phyloP scores from a whole-genome alignment of 768 basidiomycete genomes.

The Russula brevipes region DNA sequence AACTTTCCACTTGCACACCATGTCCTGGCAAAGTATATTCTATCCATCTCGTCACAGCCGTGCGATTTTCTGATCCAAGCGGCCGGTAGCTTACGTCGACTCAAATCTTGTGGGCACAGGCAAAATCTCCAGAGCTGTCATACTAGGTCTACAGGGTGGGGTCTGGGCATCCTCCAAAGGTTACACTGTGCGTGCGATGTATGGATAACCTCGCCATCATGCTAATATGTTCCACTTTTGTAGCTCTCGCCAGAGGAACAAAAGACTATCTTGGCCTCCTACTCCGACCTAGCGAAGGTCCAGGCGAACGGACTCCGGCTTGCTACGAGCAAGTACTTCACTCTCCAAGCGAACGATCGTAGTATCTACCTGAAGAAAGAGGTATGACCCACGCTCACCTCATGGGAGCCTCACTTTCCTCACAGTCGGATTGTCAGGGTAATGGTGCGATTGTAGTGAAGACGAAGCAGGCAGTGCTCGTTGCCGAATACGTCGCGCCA shows the following conservation, averaged over 20 bases:
- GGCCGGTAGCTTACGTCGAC: conserved; percentile 69
- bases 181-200: conserved; percentile 46
- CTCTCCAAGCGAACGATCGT: conserved; percentile 43
- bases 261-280: conserved; percentile 47
- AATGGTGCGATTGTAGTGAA: conserved; percentile 71
- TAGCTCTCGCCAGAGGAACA: conserved; percentile 67
- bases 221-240: neutral
- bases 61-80: neutral
- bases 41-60: neutral
- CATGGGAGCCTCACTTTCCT: neutral
- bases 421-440: conserved; percentile 40
- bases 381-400: conserved; percentile 41
- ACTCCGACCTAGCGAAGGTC: conserved; percentile 36
- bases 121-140: conserved; percentile 72
- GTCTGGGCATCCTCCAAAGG: conserved; percentile 66
- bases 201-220: neutral
- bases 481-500: conserved; percentile 68
- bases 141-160: conserved; percentile 67
- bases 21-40: conserved; percentile 27
- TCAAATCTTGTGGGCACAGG: conserved; percentile 68
- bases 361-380: conserved; percentile 73
- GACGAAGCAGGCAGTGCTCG: conserved; percentile 81
- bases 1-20: conserved; percentile 9
- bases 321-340: conserved; percentile 71
- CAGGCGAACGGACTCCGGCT: conserved; percentile 61